Conservation (phyloP, 2,329 filamentous ascomycete species). For the Talaromyces atroroseus region DNA sequence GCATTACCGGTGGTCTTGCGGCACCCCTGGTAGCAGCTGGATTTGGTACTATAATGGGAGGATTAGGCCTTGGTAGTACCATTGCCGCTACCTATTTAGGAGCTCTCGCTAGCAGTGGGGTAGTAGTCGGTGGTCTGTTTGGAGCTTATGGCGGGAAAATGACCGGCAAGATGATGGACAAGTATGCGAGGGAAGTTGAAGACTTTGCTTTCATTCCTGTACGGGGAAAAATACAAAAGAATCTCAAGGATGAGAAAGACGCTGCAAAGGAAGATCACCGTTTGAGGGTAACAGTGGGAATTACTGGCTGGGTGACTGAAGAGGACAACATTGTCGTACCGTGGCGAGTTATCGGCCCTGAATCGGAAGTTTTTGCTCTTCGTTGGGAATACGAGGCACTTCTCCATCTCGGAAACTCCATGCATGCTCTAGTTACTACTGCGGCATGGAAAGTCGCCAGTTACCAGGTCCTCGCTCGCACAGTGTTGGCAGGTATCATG, state of each 20-base stretch:
- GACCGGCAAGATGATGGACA: constrained; percentile 78
- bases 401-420: constrained; percentile 68
- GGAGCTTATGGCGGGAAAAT: constrained; percentile 85
- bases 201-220: constrained; percentile 84
- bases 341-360: constrained; percentile 69
- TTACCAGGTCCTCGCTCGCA: constrained; percentile 67
- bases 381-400: constrained; percentile 78
- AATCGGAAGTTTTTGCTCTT: constrained; percentile 74
- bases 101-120: constrained; percentile 69
- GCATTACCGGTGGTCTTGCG: constrained; percentile 71
- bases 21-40: constrained; percentile 72
- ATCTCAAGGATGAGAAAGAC: constrained; percentile 39
- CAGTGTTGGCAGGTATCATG: constrained; percentile 62
- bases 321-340: constrained; percentile 67
- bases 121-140: constrained; percentile 78
- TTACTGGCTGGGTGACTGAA: constrained; percentile 74
- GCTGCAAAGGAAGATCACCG: constrained; percentile 53
- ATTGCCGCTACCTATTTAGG: constrained; percentile 75
- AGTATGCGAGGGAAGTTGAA: constrained; percentile 78
- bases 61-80: constrained; percentile 66
- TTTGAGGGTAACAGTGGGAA: constrained; percentile 73
- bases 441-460: constrained; percentile 73
- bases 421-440: constrained; percentile 71
- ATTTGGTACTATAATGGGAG: constrained; percentile 72
- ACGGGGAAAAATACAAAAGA: constrained; percentile 46